Base-by-base conservation (phyloP, 192 early-diverging fungal species). In the Kappamyces sp. region DNA sequence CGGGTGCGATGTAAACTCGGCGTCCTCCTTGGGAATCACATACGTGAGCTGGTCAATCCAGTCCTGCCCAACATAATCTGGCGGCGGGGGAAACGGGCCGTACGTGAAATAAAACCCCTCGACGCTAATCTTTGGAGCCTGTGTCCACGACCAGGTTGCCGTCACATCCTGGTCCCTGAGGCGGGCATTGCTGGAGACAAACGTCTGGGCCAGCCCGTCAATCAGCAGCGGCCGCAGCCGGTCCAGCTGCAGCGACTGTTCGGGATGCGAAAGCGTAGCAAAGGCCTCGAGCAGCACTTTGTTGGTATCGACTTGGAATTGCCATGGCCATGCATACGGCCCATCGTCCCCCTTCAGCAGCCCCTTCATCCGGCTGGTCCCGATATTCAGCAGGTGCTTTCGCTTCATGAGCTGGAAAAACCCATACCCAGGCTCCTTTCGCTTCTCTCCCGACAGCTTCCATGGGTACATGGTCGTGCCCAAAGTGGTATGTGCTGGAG, bases 51-150 rank as follows among this genome's bases (percentile, higher is more conserved):
- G 52, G 35, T 48, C 55, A 41, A 65, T 62, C 76, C 76, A 78
- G 49, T 72, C 62, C 49, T 78, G 76, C 15, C 55, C 49, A 10
- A 69, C 51, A 50, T 74, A 72, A 15, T 59, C 67, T 13, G 60
- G 51, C 8, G 76, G 71, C 5, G 63, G 58, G 4, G 76, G 72
- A 40, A 61, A 74, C 31, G 76, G 76, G 3, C 76, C 76, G 51
- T 70, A 78, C 33, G 67, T 63, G 49, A 73, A 71, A 64, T 77
- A 69, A 37, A 61, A 49, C 59, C 4, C 47, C 33, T 40, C 46
- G 54, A 3, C 46, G 42, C 46, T 57, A 23, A 15, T 57, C 31
- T 3, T 58, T 46, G 23, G 52, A 12, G 52, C 23, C 23, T 23
- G 23, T 23, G 23, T 23, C 23, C 23, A 23, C 23, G 23, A 23